Evolutionary conservation across 23 red algal genomes (phyloP).

Genomic region (Gracilaria caudata): DNA sequence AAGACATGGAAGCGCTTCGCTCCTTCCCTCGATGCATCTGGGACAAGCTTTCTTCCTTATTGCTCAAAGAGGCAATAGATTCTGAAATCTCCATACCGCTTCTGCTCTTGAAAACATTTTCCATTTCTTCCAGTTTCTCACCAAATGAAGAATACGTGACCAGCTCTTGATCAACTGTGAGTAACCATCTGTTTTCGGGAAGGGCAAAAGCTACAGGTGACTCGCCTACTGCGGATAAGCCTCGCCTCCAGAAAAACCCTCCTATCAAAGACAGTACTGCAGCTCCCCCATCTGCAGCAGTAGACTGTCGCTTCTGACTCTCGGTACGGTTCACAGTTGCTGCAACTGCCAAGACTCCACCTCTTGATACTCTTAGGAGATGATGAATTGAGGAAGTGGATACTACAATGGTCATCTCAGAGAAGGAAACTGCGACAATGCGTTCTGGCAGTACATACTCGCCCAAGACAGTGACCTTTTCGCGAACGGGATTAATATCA

Average conservation of each 20-base stretch:
- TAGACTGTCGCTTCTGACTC: background rate
- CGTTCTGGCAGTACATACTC: conserved; percentile 27
- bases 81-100: conserved; percentile 59
- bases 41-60: background rate
- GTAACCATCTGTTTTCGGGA: conserved; percentile 62
- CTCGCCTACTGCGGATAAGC: conserved; percentile 2
- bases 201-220: conserved; percentile 47
- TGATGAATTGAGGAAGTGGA: conserved; percentile 35
- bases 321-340: conserved; percentile 45
- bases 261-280: conserved; percentile 60
- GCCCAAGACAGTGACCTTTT: conserved; percentile 47
- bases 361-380: conserved; percentile 58
- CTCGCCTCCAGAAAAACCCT: conserved; percentile 38
- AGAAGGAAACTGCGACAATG: conserved; percentile 43
- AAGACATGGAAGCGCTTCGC: conserved; percentile 46
- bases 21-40: background rate
- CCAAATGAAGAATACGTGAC: conserved; percentile 70
- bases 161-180: conserved; percentile 64
- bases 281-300: conserved; percentile 38
- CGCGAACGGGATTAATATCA: conserved; percentile 33
- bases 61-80: background rate
- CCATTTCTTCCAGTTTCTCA: conserved; percentile 60
- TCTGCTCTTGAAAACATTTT: conserved; percentile 70
- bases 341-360: conserved; percentile 54
- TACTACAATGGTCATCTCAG: conserved; percentile 66